phyloP scores from a whole-genome alignment of 345 rosid species.

The Bretschneidera sinensis region DNA sequence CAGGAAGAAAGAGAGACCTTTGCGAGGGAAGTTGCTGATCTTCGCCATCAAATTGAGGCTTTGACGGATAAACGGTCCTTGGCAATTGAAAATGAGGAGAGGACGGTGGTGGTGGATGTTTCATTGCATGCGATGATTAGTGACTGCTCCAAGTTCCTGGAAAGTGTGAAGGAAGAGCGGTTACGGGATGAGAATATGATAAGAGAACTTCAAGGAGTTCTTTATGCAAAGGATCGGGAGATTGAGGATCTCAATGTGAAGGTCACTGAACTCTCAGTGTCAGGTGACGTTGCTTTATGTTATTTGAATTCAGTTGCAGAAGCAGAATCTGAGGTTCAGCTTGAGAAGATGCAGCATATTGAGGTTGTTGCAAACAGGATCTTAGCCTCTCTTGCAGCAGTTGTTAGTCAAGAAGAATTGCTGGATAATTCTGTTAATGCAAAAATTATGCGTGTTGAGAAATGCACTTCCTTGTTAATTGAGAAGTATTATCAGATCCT shows the following conservation, averaged over 20 bases:
- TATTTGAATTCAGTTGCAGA: conserved; percentile 12
- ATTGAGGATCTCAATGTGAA: conserved; percentile 56
- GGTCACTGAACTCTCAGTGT: conserved; percentile 38
- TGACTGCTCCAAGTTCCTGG: conserved; percentile 44
- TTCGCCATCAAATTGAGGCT: conserved; percentile 40
- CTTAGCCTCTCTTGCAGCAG: conserved; percentile 44
- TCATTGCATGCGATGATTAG: conserved; percentile 28
- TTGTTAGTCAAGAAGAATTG: conserved; percentile 54
- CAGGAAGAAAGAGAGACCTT: conserved; percentile 55
- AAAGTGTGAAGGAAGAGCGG: conserved; percentile 37
- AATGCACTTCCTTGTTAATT: conserved; percentile 41
- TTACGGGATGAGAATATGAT: conserved; percentile 35
- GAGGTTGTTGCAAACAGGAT: conserved; percentile 61
- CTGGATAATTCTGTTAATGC: conserved; percentile 45
- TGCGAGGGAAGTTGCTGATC: conserved; percentile 36
- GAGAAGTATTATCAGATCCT: conserved; percentile 57
- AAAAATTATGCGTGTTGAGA: conserved; percentile 57
- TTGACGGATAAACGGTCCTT: conserved; percentile 24
- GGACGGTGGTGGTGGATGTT: not conserved
- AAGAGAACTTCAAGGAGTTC: conserved; percentile 34
- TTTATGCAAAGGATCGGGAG: conserved; percentile 42
- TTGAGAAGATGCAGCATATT: conserved; percentile 31
- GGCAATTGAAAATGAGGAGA: conserved; percentile 23
- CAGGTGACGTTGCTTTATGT: conserved; percentile 12
- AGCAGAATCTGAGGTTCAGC: conserved; percentile 15